phyloP scores from a whole-genome alignment of 495 filamentous ascomycete genomes.

The Annulohypoxylon bovei region DNA sequence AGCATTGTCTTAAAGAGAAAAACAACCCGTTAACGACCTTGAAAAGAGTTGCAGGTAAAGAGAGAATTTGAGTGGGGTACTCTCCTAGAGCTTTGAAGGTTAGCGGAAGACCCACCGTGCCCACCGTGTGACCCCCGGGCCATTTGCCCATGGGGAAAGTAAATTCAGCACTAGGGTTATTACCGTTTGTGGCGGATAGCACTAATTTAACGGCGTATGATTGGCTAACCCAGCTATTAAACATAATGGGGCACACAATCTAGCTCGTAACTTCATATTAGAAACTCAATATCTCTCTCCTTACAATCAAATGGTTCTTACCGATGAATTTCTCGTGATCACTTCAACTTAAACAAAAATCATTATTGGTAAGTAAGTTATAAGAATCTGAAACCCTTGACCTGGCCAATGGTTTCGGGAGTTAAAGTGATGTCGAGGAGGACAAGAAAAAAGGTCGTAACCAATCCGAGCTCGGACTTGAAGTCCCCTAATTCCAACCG shows the following conservation, averaged over 20 bases:
- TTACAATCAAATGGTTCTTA: background rate
- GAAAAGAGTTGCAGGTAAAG: too few relatives aligned
- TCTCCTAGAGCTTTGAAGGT: background rate
- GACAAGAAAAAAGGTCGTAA: background rate
- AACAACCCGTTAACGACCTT: too few relatives aligned
- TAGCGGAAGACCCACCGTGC: background rate
- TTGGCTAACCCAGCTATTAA: constrained; percentile 19
- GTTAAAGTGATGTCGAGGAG: constrained; percentile 2
- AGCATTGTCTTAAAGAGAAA: too few relatives aligned
- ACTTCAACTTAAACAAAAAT: too few relatives aligned
- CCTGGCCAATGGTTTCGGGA: constrained; percentile 13
- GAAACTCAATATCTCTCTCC: background rate
- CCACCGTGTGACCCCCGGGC: background rate
- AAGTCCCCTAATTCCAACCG: constrained; percentile 25
- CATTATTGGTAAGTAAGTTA: too few relatives aligned
- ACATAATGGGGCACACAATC: background rate
- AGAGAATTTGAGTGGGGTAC: too few relatives aligned
- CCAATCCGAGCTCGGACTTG: constrained; percentile 6
- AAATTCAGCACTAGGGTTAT: constrained; percentile 26
- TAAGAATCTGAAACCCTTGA: background rate
- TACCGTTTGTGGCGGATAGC: constrained; percentile 42
- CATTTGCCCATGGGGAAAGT: constrained; percentile 4
- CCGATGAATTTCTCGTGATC: too few relatives aligned
- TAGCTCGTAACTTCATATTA: background rate
- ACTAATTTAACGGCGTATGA: constrained; percentile 8